Conservation (phyloP, 2,329 filamentous ascomycete genomes). For the Cladosporium sp. region DNA sequence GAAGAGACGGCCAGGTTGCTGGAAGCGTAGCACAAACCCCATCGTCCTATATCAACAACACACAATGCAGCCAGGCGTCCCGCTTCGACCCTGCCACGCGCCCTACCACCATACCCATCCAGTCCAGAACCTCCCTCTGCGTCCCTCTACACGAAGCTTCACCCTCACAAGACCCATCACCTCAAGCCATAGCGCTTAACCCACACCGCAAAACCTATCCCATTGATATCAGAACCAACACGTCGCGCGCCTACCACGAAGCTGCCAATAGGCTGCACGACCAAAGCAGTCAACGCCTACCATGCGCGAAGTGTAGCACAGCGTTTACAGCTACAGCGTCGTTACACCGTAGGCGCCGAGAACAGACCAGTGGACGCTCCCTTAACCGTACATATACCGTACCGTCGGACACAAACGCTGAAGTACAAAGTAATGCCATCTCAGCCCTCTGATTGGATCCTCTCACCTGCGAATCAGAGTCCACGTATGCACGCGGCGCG, state of each 20-base stretch:
- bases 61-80: background rate
- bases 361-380: background rate
- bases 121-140: background rate
- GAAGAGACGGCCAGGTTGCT: background rate
- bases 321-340: background rate
- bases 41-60: conserved; percentile 8
- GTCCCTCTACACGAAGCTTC: background rate
- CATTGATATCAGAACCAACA: background rate
- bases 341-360: background rate
- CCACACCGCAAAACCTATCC: background rate
- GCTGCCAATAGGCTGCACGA: background rate
- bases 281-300: background rate
- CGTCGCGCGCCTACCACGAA: background rate
- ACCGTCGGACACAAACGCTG: background rate
- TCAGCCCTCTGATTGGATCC: background rate
- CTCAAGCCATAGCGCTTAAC: background rate
- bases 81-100: background rate
- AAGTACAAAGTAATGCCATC: background rate
- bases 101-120: background rate
- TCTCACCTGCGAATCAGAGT: background rate
- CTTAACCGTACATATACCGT: background rate
- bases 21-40: background rate
- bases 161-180: background rate
- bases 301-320: conserved; percentile 3
- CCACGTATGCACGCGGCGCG: background rate